These are phyloP conservation scores for Sphagnum fallax DNA, from an alignment of 228 moss, liverwort and hornwort genomes.

Conservation along the genomic window DNA sequence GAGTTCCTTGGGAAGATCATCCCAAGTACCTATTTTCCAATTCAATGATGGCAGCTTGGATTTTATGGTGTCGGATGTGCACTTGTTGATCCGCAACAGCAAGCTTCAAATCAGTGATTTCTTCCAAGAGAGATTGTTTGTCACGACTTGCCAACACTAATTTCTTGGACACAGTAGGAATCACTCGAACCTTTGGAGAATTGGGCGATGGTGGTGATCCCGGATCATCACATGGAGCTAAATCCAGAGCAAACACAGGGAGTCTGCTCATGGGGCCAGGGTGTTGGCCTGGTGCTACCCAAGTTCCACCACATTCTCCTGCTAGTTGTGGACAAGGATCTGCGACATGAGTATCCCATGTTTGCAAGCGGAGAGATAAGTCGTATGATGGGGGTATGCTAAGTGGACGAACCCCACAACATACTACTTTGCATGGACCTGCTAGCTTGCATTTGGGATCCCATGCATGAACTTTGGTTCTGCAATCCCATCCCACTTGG, in stretches of 20 bases:
- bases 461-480: constrained; percentile 63
- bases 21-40: constrained; percentile 61
- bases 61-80: constrained; percentile 78
- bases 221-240: constrained; percentile 62
- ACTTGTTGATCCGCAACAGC: constrained; percentile 66
- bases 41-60: constrained; percentile 80
- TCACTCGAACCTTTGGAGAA: constrained; percentile 63
- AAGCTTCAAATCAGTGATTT: constrained; percentile 69
- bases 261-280: constrained; percentile 55
- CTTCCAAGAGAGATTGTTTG: constrained; percentile 77
- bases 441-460: constrained; percentile 82
- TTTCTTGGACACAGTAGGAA: constrained; percentile 80
- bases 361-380: constrained; percentile 46
- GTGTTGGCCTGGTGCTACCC: constrained; percentile 59
- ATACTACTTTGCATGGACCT: constrained; percentile 65
- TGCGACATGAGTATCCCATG: constrained; percentile 74
- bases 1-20: neutral
- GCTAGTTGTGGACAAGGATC: constrained; percentile 90
- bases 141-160: constrained; percentile 68
- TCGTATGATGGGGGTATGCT: constrained; percentile 71
- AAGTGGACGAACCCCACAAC: constrained; percentile 37
- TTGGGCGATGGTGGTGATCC: constrained; percentile 39
- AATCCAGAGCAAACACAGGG: constrained; percentile 65
- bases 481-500: constrained; percentile 36
- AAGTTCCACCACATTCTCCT: constrained; percentile 85